Evolutionary conservation across 2,329 filamentous ascomycete species (phyloP), one percentile per base, ranked within the genome.

Genomic region (Cercospora canescens): DNA sequence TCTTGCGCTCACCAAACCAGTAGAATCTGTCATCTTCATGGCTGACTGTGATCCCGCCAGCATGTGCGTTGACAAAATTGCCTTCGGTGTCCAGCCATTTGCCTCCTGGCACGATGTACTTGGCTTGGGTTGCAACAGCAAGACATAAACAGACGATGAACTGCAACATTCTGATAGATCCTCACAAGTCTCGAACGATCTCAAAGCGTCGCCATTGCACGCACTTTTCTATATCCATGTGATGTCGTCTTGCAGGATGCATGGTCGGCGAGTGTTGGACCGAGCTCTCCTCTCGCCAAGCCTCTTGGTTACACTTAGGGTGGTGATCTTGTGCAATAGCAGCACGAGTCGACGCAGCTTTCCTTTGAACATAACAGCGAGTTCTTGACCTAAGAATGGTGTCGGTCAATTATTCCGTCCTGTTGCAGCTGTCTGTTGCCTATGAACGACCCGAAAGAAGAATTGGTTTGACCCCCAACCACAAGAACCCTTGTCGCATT

Each of bases 1-100:
- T 77, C 76, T 89, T 89, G 77, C 87, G 85, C 72, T 89, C 87
- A 37, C 87, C 87, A 63, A 88, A 89, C 81, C 83, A 84, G 76
- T 83, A 89, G 73, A 87, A 89, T 66, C 81, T 85, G 16, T 83
- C 83, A 0, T 81, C 81, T 5, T 81, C 80, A 41, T 83, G 75
- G 45, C 88, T 85, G 0, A 85, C 73, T 0, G 82, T 82, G 6
- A 89, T 79, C 12, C 83, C 83, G 1, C 87, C 87, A 1, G 87
- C 87, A 72, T 89, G 87, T 1, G 87, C 87, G 60, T 87, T 89
- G 61, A 89, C 83, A 12, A 88, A 73, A n/a, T 85, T 82, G 0
- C 86, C 86, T 2, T 87, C 81, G 0, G 85, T 89, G 69, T 88
- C 87, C 18, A 77, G 81, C 87, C 87, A 89, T 73, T 86, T 79